Base-by-base conservation (phyloP, 305 asterid species). In the Fraxinus nigra region DNA sequence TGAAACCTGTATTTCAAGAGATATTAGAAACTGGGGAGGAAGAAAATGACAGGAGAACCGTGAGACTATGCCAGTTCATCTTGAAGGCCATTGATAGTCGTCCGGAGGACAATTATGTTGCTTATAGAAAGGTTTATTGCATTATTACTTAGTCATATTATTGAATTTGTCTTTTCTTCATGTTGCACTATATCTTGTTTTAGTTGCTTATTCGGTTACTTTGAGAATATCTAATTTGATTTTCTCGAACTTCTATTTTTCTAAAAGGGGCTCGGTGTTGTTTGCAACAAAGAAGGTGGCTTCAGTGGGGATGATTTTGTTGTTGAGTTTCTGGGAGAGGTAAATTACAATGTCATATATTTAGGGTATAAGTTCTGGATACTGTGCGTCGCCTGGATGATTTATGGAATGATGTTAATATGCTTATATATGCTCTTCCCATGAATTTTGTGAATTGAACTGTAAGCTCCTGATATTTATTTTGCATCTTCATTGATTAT, bases 251-350 rank as follows among this genome's bases (percentile, higher is more conserved):
- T 79, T 82, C 79, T 84, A n/a, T 75, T 77, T 48, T 87, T 5
- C 20, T 30, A 11, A 30, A 59, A 97, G 99, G 99, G 99, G 76
- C 99, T 97, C 86, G 99, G 99, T 83, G 99, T 97, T 85, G 97
- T 97, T 85, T 97, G 99, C 93, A 89, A 93, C 86, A 97, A 90
- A 89, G 92, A 97, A 91, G 95, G 93, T 81, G 99, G 99, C 85
- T 97, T 97, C 81, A 80, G 86, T 78, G 91, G 92, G 82, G 99
- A 97, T 56, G 99, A 97, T 87, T 97, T 97, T 87, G 97, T 97
- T 72, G 99, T 97, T 74, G 98, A 97, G 89, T 97, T 97, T 88
- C 83, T 97, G 76, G 99, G 99, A 83, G 99, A 97, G 99, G 99
- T 97, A 88, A 86, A 87, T 32, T 24, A 46, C 34, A 75, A 37